phyloP scores from a whole-genome alignment of 495 filamentous ascomycete genomes.

The Extremus antarcticus region DNA sequence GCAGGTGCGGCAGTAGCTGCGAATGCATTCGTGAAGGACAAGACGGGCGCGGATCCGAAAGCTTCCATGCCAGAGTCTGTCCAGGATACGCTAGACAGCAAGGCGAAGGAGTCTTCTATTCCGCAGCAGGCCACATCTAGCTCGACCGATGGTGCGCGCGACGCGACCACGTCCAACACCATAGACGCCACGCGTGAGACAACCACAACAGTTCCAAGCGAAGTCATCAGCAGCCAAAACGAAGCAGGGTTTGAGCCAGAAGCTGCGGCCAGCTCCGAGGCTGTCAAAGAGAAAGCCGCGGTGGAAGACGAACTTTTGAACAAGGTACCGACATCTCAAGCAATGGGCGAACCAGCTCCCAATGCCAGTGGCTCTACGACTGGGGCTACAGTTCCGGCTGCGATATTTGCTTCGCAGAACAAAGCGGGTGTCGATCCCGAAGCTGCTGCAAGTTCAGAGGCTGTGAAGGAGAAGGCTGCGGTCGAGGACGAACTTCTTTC shows the following conservation, averaged over 20 bases:
- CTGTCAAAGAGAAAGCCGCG: slow-evolving; percentile 17
- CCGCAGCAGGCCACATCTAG: background rate
- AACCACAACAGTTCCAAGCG: slow-evolving; percentile 6
- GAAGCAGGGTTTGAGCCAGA: slow-evolving; percentile 7
- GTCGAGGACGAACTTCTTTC: slow-evolving; percentile 21
- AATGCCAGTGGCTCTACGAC: slow-evolving; percentile 15
- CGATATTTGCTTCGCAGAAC: no score
- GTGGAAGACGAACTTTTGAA: slow-evolving; percentile 21
- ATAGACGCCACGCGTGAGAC: background rate
- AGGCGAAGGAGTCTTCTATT: slow-evolving; percentile 26
- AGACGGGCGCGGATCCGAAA: background rate
- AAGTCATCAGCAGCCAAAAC: background rate
- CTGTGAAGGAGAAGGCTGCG: slow-evolving; percentile 17
- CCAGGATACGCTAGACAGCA: slow-evolving; percentile 26
- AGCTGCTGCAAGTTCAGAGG: slow-evolving; percentile 17
- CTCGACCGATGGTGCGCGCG: background rate
- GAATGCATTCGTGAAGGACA: slow-evolving; percentile 10
- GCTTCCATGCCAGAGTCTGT: background rate
- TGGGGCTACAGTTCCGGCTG: slow-evolving; percentile 5
- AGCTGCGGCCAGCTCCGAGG: slow-evolving; percentile 17
- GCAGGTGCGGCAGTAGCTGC: slow-evolving; percentile 11
- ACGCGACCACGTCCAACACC: no score
- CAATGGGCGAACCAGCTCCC: slow-evolving; percentile 28
- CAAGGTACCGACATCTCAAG: slow-evolving; percentile 15
- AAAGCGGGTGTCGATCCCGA: slow-evolving; percentile 15